phyloP scores from a whole-genome alignment of 148 eudicot genomes.

The Silene latifolia region DNA sequence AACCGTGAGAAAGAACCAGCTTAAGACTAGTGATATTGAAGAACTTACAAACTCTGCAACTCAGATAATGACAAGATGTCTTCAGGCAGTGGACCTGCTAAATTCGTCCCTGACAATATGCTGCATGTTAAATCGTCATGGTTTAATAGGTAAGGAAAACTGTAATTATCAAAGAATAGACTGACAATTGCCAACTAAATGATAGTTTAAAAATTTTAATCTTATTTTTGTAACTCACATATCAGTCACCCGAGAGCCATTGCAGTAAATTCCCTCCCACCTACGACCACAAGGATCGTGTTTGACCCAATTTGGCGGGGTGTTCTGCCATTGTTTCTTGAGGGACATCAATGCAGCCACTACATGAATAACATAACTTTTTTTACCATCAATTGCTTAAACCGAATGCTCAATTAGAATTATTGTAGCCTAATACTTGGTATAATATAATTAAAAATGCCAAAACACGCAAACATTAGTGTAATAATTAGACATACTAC shows the following conservation, averaged over 20 bases:
- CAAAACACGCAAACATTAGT: neutral
- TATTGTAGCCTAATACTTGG: too few relatives aligned
- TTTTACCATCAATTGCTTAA: neutral
- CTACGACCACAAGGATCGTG: conserved; percentile 34
- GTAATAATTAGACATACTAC: neutral
- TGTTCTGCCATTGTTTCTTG: conserved; percentile 28
- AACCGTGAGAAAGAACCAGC: neutral
- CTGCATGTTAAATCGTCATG: conserved; percentile 19
- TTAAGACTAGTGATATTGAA: neutral
- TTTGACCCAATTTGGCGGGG: conserved; percentile 35
- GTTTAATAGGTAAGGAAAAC: neutral
- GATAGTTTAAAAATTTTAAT: neutral
- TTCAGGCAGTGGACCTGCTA: conserved; percentile 30
- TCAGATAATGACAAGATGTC: conserved; percentile 29
- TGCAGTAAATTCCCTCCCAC: conserved; percentile 36
- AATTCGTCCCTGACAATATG: conserved; percentile 26
- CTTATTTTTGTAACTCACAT: conserved; percentile 23
- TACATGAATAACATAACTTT: conserved; percentile 10
- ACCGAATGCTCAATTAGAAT: conserved; percentile 1
- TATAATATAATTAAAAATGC: too few relatives aligned
- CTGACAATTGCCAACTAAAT: neutral
- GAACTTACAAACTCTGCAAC: conserved; percentile 31
- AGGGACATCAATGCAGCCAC: conserved; percentile 31
- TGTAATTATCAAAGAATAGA: conserved; percentile 2
- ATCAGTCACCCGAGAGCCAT: conserved; percentile 28